A percentile compares a stretch with the other conserved stretches of the same genome.
These are phyloP conservation scores for Rosa multiflora DNA, from an alignment of 306 rosid species.

Conservation along the genomic window DNA sequence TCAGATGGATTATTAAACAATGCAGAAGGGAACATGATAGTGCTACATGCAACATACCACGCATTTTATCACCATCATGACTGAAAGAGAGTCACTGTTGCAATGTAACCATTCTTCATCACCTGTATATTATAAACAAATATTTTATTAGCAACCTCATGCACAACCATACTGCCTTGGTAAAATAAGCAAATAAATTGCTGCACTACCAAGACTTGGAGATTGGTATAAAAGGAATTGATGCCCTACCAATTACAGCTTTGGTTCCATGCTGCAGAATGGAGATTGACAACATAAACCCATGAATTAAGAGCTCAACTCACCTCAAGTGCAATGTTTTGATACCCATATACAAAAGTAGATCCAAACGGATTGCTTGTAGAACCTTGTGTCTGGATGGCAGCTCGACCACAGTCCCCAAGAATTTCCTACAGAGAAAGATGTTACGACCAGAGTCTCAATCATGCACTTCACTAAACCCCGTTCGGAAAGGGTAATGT, in stretches of 20 bases:
- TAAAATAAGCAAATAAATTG: slow-evolving; percentile 10
- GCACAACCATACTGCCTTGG: slow-evolving; percentile 1
- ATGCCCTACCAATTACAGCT: not conserved
- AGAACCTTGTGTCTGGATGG: slow-evolving; percentile 97
- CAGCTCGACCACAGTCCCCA: slow-evolving; percentile 98
- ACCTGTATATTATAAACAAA: slow-evolving; percentile 59
- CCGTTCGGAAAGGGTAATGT: not conserved
- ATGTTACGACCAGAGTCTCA: slow-evolving; percentile 17
- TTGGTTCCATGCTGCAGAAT: not conserved
- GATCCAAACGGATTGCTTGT: slow-evolving; percentile 96
- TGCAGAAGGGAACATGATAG: not conserved
- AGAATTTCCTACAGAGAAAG: slow-evolving; percentile 63
- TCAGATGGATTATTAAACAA: not conserved
- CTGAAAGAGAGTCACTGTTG: slow-evolving; percentile 96
- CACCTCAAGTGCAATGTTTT: slow-evolving; percentile 96
- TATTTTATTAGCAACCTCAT: slow-evolving; percentile 30
- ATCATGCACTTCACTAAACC: not conserved
- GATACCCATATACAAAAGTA: slow-evolving; percentile 91
- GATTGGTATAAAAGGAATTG: not conserved
- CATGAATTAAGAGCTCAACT: slow-evolving; percentile 19
- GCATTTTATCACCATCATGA: slow-evolving; percentile 39
- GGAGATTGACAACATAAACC: not conserved
- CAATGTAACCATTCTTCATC: slow-evolving; percentile 94
- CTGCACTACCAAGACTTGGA: not conserved
- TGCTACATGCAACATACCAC: slow-evolving; percentile 31